These are phyloP conservation scores for Globisporangium viniferum DNA, from an alignment of 352 stramenopile species.

Conservation along the genomic window DNA sequence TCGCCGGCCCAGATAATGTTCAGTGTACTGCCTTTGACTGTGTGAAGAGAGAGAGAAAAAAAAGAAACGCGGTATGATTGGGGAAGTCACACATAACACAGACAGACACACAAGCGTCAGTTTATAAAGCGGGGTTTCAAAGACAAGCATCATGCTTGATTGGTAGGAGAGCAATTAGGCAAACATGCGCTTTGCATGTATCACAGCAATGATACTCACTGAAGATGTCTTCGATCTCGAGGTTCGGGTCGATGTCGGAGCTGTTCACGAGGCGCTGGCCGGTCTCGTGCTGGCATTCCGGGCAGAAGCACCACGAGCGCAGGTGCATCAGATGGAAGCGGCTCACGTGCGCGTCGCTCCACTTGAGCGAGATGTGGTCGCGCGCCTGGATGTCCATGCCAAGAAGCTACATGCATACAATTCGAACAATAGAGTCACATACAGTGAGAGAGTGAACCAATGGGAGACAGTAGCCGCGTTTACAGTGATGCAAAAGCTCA, in stretches of 20 bases:
- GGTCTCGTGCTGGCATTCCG: slow-evolving; percentile 66
- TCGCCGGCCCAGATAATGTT: slow-evolving; percentile 69
- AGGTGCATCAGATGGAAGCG: slow-evolving; percentile 77
- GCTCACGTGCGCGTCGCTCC: slow-evolving; percentile 64
- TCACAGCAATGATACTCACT: slow-evolving; percentile 29
- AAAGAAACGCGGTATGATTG: slow-evolving; percentile 1
- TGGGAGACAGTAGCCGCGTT: background rate
- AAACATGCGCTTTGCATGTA: background rate
- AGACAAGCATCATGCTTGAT: background rate
- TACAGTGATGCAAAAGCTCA: background rate
- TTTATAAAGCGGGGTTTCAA: background rate
- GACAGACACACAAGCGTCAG: background rate
- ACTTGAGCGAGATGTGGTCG: slow-evolving; percentile 76
- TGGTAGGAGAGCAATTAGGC: background rate
- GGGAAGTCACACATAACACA: background rate
- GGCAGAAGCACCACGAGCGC: slow-evolving; percentile 72
- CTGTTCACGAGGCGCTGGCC: slow-evolving; percentile 81
- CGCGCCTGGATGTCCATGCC: slow-evolving; percentile 67
- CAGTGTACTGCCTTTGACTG: slow-evolving; percentile 69
- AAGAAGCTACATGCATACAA: slow-evolving; percentile 35
- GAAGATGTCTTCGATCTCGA: slow-evolving; percentile 75
- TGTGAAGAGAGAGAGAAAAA: background rate
- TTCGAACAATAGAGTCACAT: background rate
- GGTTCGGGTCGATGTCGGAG: slow-evolving; percentile 46
- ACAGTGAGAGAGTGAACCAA: background rate